Evolutionary conservation across 176 grass and related monocot genomes (phyloP).

Genomic region (Eragrostis nindensis): DNA sequence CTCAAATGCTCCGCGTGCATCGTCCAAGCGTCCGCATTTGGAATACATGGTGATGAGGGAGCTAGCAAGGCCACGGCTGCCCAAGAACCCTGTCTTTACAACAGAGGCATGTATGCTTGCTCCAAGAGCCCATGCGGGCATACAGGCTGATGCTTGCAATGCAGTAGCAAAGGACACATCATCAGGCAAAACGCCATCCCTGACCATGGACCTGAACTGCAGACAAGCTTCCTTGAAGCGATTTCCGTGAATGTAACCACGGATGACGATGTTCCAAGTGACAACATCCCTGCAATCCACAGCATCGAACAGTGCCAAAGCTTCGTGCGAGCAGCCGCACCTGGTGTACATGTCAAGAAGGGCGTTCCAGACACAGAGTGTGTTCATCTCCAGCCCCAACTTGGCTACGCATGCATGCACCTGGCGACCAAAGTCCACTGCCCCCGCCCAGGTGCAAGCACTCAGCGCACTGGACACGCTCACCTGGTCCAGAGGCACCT

Average conservation of each 20-base stretch:
- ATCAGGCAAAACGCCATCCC: constrained; percentile 36
- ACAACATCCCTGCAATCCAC: constrained; percentile 53
- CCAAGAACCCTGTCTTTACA: constrained; percentile 45
- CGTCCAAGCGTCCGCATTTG: constrained; percentile 52
- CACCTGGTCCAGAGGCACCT: constrained; percentile 40
- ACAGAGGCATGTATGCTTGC: constrained; percentile 48
- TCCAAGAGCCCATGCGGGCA: constrained; percentile 44
- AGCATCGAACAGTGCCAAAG: constrained; percentile 42
- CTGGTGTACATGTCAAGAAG: constrained; percentile 67
- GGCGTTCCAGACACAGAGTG: constrained; percentile 47
- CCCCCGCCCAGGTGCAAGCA: constrained; percentile 14
- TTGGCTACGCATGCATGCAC: constrained; percentile 39
- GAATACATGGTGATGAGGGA: constrained; percentile 64
- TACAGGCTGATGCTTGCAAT: constrained; percentile 47
- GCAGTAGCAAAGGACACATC: constrained; percentile 53
- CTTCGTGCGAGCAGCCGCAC: constrained; percentile 34
- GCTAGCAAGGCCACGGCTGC: constrained; percentile 31
- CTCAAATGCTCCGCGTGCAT: constrained; percentile 41
- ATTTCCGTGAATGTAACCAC: constrained; percentile 36
- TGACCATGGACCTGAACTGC: constrained; percentile 52
- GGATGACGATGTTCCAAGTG: constrained; percentile 59
- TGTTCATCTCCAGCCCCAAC: constrained; percentile 35
- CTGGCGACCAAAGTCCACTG: constrained; percentile 29
- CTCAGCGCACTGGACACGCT: constrained; percentile 36
- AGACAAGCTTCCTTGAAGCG: constrained; percentile 34